Conservation (phyloP, 2,329 filamentous ascomycete species). For the Talaromyces sp. region DNA sequence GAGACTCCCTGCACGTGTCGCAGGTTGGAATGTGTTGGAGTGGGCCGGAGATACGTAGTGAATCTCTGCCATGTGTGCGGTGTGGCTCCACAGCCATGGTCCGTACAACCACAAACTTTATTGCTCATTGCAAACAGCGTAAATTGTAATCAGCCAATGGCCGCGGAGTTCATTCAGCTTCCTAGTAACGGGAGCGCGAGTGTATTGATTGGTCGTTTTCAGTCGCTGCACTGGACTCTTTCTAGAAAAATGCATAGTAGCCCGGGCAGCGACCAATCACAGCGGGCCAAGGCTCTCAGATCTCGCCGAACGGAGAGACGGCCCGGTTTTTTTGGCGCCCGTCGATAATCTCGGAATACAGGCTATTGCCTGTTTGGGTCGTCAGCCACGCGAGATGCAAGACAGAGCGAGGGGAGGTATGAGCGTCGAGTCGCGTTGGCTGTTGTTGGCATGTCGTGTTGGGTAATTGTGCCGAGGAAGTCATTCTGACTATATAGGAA, state of each 20-base stretch:
- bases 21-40: background rate
- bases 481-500: background rate
- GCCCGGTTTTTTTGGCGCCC: constrained; percentile 6
- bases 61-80: constrained; percentile 3
- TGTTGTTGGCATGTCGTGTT: background rate
- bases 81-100: background rate
- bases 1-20: background rate
- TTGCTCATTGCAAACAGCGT: no score
- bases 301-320: constrained; percentile 5
- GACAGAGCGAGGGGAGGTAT: background rate
- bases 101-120: no score
- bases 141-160: no score
- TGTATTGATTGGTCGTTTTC: no score
- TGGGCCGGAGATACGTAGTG: constrained; percentile 1
- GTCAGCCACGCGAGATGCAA: background rate
- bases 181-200: no score
- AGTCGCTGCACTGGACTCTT: background rate
- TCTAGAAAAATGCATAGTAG: background rate
- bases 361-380: background rate
- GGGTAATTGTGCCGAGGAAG: background rate
- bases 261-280: background rate
- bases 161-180: no score
- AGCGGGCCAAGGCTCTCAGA: background rate
- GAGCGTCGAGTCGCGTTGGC: background rate
- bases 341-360: background rate